Evolutionary conservation across 345 rosid genomes (phyloP), one percentile per base, ranked within the genome.

Genomic region (Bruguiera sexangula): DNA sequence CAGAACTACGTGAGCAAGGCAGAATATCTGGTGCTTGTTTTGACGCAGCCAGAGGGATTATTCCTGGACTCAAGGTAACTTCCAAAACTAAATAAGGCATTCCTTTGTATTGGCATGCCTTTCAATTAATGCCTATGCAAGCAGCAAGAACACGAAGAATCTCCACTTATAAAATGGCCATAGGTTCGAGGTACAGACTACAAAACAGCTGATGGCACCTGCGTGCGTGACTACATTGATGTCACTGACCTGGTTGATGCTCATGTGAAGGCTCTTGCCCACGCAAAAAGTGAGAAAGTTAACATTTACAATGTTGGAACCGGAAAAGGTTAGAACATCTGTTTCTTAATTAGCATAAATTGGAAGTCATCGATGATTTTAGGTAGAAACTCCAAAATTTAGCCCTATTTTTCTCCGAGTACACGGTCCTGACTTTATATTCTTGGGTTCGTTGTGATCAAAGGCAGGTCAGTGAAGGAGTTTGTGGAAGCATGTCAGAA

Each of bases 241-340:
- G 99, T 95, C n/a, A 92, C 96, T 36, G 99, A 95, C 83, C 85
- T 95, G 5, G 98, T 95, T 2, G 99, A 92, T 71, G 99, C 99
- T 74, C 99, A 95, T 57, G 96, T 90, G 24, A 95, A 95, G 78
- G 99, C 99, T 55, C 87, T 92, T 8, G 88, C 88, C 70, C 88
- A 85, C 69, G 94, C 98, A 68, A 73, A 69, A 63, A 87, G 89
- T 19, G 66, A 75, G 34, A 87, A 84, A 70, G 97, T 92, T 0
- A 97, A 97, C 56, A 92, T 95, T 72, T 95, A 90, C 83, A 95
- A 95, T 80, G 99, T 92, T 20, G 99, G 99, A 54, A 95, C 99
- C 0, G 99, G 99, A 30, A 80, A 73, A 85, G 99, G 89, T 85
- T 59, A 7, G 32, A 9, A 20, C 63, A 31, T 34, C 19, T 59